Evolutionary conservation across 2,329 filamentous ascomycete genomes (phyloP).

Genomic region (Colletotrichum sp.): DNA sequence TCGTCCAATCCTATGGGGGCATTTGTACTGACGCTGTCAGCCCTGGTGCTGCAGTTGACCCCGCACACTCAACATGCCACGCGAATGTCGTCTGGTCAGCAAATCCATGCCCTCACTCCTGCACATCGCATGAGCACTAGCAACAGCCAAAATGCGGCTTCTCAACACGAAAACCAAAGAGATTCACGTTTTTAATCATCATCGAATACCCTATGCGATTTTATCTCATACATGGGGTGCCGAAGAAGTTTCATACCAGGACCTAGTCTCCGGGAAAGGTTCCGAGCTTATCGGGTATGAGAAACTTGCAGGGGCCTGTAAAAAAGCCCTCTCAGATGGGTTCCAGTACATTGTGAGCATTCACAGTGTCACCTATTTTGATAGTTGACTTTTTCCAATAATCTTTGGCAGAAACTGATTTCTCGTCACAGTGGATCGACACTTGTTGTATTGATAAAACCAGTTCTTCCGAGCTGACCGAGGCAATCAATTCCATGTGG

Average conservation of each 20-base stretch:
- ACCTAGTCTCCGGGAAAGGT: background rate
- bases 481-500: background rate
- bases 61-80: background rate
- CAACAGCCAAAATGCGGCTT: background rate
- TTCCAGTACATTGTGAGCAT: background rate
- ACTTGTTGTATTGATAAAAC: background rate
- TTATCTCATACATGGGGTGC: background rate
- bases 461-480: background rate
- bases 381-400: background rate
- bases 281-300: background rate
- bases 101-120: background rate
- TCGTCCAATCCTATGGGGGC: rapidly evolving
- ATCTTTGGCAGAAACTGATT: background rate
- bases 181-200: background rate
- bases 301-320: background rate
- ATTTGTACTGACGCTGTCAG: background rate
- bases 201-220: background rate
- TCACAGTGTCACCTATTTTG: rapidly evolving
- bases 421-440: background rate
- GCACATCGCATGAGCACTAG: rapidly evolving
- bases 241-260: background rate
- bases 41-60: background rate
- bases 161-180: background rate
- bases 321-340: background rate
- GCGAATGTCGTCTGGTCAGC: background rate